Conservation (phyloP, 2,329 filamentous ascomycete genomes). For the Leptographium lundbergii region DNA sequence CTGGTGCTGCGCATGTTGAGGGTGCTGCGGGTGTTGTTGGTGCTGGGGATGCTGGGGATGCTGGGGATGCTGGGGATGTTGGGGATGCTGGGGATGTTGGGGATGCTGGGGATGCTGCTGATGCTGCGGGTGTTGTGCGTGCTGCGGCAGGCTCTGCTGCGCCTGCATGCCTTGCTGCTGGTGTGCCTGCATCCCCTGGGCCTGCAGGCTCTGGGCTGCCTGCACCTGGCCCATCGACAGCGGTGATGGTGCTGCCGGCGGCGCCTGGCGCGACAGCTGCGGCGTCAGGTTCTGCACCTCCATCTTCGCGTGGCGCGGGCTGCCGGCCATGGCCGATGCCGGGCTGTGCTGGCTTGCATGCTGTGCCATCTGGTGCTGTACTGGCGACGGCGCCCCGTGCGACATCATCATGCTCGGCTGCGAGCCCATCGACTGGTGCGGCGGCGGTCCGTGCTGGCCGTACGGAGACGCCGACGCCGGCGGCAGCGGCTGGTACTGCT, state of each 20-base stretch:
- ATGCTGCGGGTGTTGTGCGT: slow-evolving; percentile 18
- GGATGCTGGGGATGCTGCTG: slow-evolving; percentile 5
- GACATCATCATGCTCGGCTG: slow-evolving; percentile 57
- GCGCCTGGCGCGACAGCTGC: slow-evolving; percentile 46
- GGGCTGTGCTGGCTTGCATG: slow-evolving; percentile 46
- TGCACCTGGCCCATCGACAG: slow-evolving; percentile 17
- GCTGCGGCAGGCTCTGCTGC: slow-evolving; percentile 8
- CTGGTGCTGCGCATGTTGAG: slow-evolving; percentile 14
- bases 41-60: slow-evolving; percentile 4
- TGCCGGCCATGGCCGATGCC: slow-evolving; percentile 44
- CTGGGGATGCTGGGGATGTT: slow-evolving; percentile 6
- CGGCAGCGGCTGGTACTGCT: slow-evolving; percentile 55
- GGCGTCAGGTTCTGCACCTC: slow-evolving; percentile 44
- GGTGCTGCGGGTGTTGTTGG: slow-evolving; percentile 7
- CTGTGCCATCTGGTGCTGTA: slow-evolving; percentile 44
- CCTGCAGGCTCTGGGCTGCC: slow-evolving; percentile 26
- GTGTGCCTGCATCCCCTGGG: slow-evolving; percentile 3
- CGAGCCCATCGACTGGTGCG: slow-evolving; percentile 47
- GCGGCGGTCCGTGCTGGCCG: slow-evolving; percentile 42
- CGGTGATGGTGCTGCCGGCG: slow-evolving; percentile 9
- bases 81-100: slow-evolving; percentile 4
- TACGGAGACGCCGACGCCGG: slow-evolving; percentile 50
- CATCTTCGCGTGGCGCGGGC: slow-evolving; percentile 49
- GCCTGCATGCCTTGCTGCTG: slow-evolving; percentile 14
- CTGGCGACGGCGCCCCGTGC: slow-evolving; percentile 31